These are phyloP conservation scores for Pelargonium myrrhifolium DNA, from an alignment of 441 rosid species.

Conservation along the genomic window DNA sequence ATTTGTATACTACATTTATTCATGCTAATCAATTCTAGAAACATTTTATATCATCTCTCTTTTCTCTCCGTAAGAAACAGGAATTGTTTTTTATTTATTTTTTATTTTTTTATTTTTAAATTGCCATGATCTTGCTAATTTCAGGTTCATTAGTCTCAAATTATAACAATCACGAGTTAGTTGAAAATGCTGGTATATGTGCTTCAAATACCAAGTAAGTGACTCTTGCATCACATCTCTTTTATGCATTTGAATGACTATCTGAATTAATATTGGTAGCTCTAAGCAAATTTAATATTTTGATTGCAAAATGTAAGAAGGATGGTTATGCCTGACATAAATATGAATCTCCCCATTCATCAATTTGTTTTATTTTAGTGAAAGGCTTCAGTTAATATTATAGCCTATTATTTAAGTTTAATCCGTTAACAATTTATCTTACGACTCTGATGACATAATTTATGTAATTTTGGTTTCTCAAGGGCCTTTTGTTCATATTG, in stretches of 20 bases:
- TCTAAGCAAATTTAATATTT: not conserved
- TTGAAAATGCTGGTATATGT: slow-evolving; percentile 19
- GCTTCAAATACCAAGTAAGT: slow-evolving; percentile 41
- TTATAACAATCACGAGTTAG: slow-evolving; percentile 9
- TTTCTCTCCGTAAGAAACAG: not conserved
- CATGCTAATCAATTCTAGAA: not conserved
- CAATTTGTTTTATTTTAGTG: not conserved
- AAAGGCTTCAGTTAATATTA: too few species aligned
- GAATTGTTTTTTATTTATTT: not conserved
- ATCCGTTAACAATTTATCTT: too few species aligned
- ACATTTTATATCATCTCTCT: not conserved
- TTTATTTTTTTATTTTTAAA: not conserved
- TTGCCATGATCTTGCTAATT: slow-evolving; percentile 2
- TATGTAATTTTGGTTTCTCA: too few species aligned
- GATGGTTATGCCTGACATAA: not conserved
- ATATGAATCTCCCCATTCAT: not conserved
- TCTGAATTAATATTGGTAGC: not conserved
- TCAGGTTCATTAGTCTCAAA: slow-evolving; percentile 24
- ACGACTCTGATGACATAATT: too few species aligned
- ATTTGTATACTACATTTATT: not conserved
- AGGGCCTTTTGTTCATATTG: too few species aligned
- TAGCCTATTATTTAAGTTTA: too few species aligned
- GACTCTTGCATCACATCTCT: slow-evolving; percentile 12
- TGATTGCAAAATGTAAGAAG: not conserved
- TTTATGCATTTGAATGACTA: not conserved